Conservation (phyloP, 345 rosid species). For the Clarkia xantiana region DNA sequence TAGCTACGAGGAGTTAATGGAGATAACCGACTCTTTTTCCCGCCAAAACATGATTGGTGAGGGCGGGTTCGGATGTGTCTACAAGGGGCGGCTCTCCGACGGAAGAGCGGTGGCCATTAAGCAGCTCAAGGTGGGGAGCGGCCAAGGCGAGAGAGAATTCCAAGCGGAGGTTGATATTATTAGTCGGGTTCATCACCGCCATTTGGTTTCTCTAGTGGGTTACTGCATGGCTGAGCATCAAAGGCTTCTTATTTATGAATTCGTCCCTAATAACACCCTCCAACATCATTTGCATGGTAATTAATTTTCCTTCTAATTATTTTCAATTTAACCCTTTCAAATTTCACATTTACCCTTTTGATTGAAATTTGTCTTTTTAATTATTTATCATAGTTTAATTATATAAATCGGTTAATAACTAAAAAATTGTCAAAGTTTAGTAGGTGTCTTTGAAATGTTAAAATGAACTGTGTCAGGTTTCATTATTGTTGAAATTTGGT, state of each 20-base stretch:
- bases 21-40: constrained; percentile 65
- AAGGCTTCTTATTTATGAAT: constrained; percentile 72
- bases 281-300: constrained; percentile 87
- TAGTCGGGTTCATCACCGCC: constrained; percentile 83
- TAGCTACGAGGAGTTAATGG: constrained; percentile 59
- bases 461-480: too few relatives aligned
- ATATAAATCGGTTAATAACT: too few relatives aligned
- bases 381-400: too few relatives aligned
- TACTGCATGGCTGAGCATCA: constrained; percentile 50
- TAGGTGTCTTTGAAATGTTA: too few relatives aligned
- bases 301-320: too few relatives aligned
- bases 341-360: too few relatives aligned
- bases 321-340: too few relatives aligned
- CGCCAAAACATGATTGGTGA: constrained; percentile 61
- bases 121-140: constrained; percentile 82
- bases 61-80: constrained; percentile 92
- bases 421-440: too few relatives aligned
- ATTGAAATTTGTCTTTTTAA: too few relatives aligned
- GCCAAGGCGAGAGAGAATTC: constrained; percentile 91
- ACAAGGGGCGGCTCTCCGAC: constrained; percentile 38
- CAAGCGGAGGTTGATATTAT: constrained; percentile 90
- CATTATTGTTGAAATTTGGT: too few relatives aligned
- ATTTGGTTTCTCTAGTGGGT: constrained; percentile 83
- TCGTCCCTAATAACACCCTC: constrained; percentile 70
- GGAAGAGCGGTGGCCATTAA: constrained; percentile 73